phyloP scores from a whole-genome alignment of 2,329 filamentous ascomycete species.

The Teratosphaeria nubilosa region DNA sequence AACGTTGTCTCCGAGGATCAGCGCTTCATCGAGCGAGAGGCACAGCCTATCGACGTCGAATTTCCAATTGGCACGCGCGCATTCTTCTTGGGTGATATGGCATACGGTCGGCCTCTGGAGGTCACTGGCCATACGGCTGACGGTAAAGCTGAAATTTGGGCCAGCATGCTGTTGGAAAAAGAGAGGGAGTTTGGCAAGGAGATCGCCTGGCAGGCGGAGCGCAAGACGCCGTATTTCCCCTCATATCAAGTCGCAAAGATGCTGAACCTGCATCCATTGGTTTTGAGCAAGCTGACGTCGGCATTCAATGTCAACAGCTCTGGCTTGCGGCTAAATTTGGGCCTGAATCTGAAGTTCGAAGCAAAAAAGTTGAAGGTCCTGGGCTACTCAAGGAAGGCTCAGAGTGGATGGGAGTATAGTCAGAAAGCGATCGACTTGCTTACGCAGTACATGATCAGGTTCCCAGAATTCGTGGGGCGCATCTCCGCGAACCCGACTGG shows the following conservation, averaged over 20 bases:
- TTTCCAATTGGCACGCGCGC: conserved; percentile 73
- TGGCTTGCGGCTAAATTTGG: conserved; percentile 76
- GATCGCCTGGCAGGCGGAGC: conserved; percentile 62
- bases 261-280: conserved; percentile 71
- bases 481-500: conserved; percentile 78
- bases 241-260: conserved; percentile 81
- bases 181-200: conserved; percentile 73
- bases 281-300: conserved; percentile 91
- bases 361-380: conserved; percentile 90
- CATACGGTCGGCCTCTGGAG: conserved; percentile 83
- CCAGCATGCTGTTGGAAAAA: conserved; percentile 60
- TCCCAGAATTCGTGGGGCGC: conserved; percentile 88
- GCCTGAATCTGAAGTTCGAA: conserved; percentile 94
- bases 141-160: conserved; percentile 61
- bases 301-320: conserved; percentile 80
- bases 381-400: conserved; percentile 80
- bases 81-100: conserved; percentile 90
- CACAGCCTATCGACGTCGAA: conserved; percentile 83
- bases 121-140: conserved; percentile 63
- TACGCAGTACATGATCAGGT: conserved; percentile 80
- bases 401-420: conserved; percentile 92
- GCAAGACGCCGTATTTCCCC: conserved; percentile 65
- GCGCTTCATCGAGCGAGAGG: conserved; percentile 81
- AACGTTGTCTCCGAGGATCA: conserved; percentile 82
- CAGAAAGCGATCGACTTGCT: conserved; percentile 71